These are phyloP conservation scores for Avicennia marina DNA, from an alignment of 257 asterid species.

Conservation along the genomic window DNA sequence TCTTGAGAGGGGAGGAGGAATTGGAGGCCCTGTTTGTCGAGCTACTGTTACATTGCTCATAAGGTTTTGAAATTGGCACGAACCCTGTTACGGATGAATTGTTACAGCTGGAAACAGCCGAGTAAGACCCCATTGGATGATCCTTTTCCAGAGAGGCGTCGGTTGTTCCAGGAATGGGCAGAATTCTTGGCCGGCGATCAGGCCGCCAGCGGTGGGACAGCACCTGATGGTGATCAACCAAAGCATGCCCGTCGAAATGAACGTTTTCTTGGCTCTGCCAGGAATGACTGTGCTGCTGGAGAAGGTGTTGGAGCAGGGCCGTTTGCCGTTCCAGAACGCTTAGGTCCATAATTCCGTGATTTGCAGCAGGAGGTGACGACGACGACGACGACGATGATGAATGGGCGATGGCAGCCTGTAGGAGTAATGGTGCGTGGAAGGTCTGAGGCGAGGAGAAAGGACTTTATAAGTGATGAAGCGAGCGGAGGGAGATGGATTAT, in stretches of 20 bases:
- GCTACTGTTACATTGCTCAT: slow-evolving; percentile 25
- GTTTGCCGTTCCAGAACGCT: slow-evolving; percentile 52
- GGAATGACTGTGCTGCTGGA: slow-evolving; percentile 22
- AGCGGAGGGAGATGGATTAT: slow-evolving; percentile 3
- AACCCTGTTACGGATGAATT: slow-evolving; percentile 24
- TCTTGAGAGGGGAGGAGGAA: slow-evolving; percentile 23
- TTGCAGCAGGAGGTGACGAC: not conserved
- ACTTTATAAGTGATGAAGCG: slow-evolving; percentile 14
- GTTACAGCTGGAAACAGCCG: slow-evolving; percentile 7
- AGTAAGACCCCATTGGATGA: no score
- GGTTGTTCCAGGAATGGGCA: no score
- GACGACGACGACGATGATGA: slow-evolving; percentile 9
- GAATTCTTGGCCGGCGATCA: no score
- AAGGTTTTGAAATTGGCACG: slow-evolving; percentile 15
- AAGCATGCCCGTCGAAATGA: slow-evolving; percentile 1
- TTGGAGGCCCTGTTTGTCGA: not conserved
- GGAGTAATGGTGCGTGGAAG: slow-evolving; percentile 8
- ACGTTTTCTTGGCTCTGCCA: not conserved
- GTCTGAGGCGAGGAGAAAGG: slow-evolving; percentile 10
- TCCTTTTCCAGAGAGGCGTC: no score
- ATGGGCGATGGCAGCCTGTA: no score
- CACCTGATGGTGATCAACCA: slow-evolving; percentile 6
- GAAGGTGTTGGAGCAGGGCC: slow-evolving; percentile 34
- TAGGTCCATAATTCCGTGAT: slow-evolving; percentile 29
- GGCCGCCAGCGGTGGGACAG: no score